Conservation (phyloP, 2,329 filamentous ascomycete species). For the Parascedosporium putredinis region DNA sequence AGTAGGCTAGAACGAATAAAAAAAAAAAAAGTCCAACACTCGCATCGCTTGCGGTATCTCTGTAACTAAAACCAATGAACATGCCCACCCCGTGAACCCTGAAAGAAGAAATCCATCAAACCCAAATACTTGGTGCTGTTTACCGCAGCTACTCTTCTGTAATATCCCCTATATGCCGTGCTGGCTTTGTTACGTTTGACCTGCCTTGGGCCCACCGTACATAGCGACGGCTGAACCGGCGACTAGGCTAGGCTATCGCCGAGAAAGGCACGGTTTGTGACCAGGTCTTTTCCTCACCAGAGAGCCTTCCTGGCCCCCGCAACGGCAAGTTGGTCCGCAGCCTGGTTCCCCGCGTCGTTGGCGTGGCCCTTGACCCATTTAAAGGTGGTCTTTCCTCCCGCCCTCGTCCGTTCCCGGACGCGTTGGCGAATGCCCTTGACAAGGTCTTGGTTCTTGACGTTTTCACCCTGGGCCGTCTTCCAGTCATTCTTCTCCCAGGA, state of each 20-base stretch:
- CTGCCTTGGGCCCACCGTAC: too few species aligned
- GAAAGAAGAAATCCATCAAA: too few species aligned
- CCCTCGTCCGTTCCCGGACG: conserved; percentile 57
- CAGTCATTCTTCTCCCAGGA: conserved; percentile 70
- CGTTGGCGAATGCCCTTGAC: conserved; percentile 60
- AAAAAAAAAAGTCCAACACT: neutral
- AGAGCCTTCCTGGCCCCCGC: conserved; percentile 22
- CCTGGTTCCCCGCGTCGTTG: conserved; percentile 61
- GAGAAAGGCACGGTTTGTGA: neutral
- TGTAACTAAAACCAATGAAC: neutral
- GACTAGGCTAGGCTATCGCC: too few species aligned
- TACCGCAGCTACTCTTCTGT: neutral
- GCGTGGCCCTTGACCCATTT: conserved; percentile 87
- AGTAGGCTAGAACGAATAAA: neutral
- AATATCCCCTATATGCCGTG: too few species aligned
- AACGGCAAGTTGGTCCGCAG: conserved; percentile 70
- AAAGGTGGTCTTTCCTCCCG: conserved; percentile 56
- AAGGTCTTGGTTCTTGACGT: conserved; percentile 80
- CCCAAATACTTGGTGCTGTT: too few species aligned
- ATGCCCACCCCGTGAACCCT: neutral
- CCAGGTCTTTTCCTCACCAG: neutral
- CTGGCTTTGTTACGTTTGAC: too few species aligned
- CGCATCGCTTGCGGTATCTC: neutral
- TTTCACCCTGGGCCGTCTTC: conserved; percentile 58
- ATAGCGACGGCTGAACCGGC: too few species aligned